Evolutionary conservation across 805 yeast genomes (phyloP).

Genomic region (Lachancea fermentati): DNA sequence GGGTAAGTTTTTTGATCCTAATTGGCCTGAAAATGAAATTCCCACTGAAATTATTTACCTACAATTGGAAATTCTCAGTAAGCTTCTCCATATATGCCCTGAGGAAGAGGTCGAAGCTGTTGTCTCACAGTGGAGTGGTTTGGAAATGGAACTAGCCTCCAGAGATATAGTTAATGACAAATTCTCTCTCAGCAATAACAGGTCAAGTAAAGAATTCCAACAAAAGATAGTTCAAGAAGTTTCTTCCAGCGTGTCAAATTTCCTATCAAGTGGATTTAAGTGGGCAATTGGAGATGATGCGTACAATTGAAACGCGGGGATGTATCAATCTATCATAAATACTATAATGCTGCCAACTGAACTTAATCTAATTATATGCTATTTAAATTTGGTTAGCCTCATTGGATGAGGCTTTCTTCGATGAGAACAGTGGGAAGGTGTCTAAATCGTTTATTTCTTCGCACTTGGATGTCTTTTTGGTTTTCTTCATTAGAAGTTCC

Average conservation of each 20-base stretch:
- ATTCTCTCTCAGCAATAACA: slow-evolving; percentile 13
- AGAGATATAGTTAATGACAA: slow-evolving; percentile 25
- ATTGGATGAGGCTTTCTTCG: too few species aligned
- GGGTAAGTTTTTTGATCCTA: slow-evolving; percentile 50
- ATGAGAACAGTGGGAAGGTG: too few species aligned
- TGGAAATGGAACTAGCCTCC: slow-evolving; percentile 38
- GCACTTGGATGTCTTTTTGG: slow-evolving; percentile 2
- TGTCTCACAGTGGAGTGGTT: slow-evolving; percentile 56
- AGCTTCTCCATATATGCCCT: slow-evolving; percentile 47
- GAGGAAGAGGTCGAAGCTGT: slow-evolving; percentile 50
- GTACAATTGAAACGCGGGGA: neutral
- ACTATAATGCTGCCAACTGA: too few species aligned
- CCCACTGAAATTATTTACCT: slow-evolving; percentile 37
- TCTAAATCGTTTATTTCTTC: neutral
- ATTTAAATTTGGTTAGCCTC: too few species aligned
- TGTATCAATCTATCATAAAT: too few species aligned
- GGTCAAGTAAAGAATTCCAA: slow-evolving; percentile 4
- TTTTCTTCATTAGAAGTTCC: slow-evolving; percentile 12
- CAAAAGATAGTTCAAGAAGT: slow-evolving; percentile 8
- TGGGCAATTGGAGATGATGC: slow-evolving; percentile 43
- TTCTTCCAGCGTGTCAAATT: slow-evolving; percentile 35
- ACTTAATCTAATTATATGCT: too few species aligned
- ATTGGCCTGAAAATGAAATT: slow-evolving; percentile 36
- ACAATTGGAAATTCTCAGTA: slow-evolving; percentile 52
- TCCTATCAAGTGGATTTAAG: slow-evolving; percentile 44